phyloP scores from a whole-genome alignment of 1,139 yeast genomes.

The Yamadazyma trypodendri region DNA sequence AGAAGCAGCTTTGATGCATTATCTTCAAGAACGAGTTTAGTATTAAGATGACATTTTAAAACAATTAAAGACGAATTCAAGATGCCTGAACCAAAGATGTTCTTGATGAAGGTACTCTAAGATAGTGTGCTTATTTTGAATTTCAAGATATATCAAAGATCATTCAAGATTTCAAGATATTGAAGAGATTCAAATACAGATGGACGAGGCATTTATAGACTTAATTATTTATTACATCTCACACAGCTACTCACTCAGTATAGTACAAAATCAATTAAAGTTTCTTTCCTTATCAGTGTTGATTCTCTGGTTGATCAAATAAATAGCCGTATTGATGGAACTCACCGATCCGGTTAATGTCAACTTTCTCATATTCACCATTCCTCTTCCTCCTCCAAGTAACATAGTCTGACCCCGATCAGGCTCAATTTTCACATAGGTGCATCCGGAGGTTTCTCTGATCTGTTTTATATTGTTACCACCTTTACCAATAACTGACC shows the following conservation, averaged over 20 bases:
- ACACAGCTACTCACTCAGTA: background rate
- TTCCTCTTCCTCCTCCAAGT: conserved; percentile 58
- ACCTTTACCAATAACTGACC: conserved; percentile 83
- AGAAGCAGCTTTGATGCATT: too few species aligned
- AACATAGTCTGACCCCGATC: conserved; percentile 46
- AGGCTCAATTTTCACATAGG: conserved; percentile 68
- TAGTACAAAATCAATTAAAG: conserved; percentile 7
- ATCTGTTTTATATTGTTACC: conserved; percentile 82
- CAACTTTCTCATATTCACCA: conserved; percentile 59
- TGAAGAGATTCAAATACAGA: too few species aligned
- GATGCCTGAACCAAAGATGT: too few species aligned
- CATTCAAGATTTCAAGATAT: too few species aligned
- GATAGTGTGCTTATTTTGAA: too few species aligned
- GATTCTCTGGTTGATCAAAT: conserved; percentile 73
- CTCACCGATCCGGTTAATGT: conserved; percentile 69
- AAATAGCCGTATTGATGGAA: conserved; percentile 75
- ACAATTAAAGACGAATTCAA: too few species aligned
- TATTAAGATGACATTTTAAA: too few species aligned
- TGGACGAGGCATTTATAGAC: too few species aligned
- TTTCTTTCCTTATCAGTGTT: conserved; percentile 60
- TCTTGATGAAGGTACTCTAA: too few species aligned
- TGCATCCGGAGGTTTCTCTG: conserved; percentile 69
- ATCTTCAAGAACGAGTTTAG: too few species aligned
- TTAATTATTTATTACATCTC: background rate
- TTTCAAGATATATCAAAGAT: too few species aligned